Percentiles rank a stretch among this genome's conserved stretches.
Evolutionary conservation across 2,329 filamentous ascomycete genomes (phyloP).

Genomic region (Penicillium sp.): DNA sequence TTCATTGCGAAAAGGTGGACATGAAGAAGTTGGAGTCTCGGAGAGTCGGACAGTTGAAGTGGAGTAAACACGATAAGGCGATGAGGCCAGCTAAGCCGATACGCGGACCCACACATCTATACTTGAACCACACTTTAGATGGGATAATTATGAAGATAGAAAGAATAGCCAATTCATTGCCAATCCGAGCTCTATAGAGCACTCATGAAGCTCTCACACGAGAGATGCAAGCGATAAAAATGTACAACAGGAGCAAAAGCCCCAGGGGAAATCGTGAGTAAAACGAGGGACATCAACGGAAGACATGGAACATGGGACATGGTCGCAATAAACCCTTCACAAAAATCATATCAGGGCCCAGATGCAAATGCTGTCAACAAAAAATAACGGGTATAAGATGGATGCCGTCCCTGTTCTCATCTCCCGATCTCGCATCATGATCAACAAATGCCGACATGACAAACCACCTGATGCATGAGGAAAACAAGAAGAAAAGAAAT

Average conservation of each 20-base stretch:
- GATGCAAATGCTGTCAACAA: slow-evolving; percentile 26
- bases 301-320: slow-evolving; percentile 9
- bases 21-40: slow-evolving; percentile 25
- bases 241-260: slow-evolving; percentile 19
- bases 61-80: slow-evolving; percentile 25
- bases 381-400: slow-evolving; percentile 29
- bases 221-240: slow-evolving; percentile 26
- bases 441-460: slow-evolving; percentile 26
- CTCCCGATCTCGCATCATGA: slow-evolving; percentile 11
- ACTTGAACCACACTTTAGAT: background rate
- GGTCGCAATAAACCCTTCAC: slow-evolving; percentile 13
- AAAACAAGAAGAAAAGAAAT: slow-evolving; percentile 13
- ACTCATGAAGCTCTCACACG: slow-evolving; percentile 11
- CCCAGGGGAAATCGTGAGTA: slow-evolving; percentile 18
- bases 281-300: slow-evolving; percentile 22
- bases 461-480: slow-evolving; percentile 26
- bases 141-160: no score
- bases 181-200: slow-evolving; percentile 20
- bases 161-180: slow-evolving; percentile 6
- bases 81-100: slow-evolving; percentile 30
- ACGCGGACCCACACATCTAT: background rate
- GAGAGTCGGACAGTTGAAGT: slow-evolving; percentile 4
- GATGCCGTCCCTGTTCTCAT: slow-evolving; percentile 20
- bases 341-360: slow-evolving; percentile 21
- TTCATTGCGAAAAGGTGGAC: slow-evolving; percentile 60